phyloP scores from a whole-genome alignment of 768 basidiomycete species.

The Sarcodon sp. region DNA sequence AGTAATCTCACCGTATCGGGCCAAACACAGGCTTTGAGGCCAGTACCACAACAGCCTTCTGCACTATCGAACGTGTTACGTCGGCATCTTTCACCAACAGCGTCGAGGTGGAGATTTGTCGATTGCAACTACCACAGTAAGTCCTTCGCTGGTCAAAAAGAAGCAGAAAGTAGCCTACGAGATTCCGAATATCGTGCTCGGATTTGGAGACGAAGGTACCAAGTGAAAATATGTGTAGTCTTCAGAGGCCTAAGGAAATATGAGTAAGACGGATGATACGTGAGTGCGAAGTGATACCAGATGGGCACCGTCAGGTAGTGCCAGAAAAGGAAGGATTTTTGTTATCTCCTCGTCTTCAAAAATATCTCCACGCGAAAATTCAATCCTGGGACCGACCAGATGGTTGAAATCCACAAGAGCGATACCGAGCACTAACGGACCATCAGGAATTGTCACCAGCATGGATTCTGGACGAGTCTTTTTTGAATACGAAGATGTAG shows the following conservation, averaged over 20 bases:
- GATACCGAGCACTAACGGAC: conserved; percentile 68
- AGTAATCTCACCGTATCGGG: conserved; percentile 56
- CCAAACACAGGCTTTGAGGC: conserved; percentile 89
- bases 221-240: conserved; percentile 97
- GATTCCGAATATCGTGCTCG: conserved; percentile 89
- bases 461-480: conserved; percentile 76
- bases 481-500: conserved; percentile 35
- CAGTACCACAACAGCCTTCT: conserved; percentile 94
- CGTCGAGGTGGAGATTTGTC: conserved; percentile 76
- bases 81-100: conserved; percentile 71
- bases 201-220: conserved; percentile 55
- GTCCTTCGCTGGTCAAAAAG: background rate
- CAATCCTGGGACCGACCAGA: conserved; percentile 87
- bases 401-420: conserved; percentile 96
- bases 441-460: conserved; percentile 45
- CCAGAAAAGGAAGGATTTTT: conserved; percentile 86
- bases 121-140: conserved; percentile 59
- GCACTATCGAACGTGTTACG: conserved; percentile 91
- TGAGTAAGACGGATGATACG: conserved; percentile 5
- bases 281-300: conserved; percentile 32
- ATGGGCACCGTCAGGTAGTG: conserved; percentile 95
- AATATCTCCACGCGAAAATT: conserved; percentile 68
- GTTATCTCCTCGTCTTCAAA: conserved; percentile 78
- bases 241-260: conserved; percentile 52
- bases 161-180: conserved; percentile 41